Conservation (phyloP, 371 early-diverging fungal genomes). For the Sanchytrium tribonematis region DNA sequence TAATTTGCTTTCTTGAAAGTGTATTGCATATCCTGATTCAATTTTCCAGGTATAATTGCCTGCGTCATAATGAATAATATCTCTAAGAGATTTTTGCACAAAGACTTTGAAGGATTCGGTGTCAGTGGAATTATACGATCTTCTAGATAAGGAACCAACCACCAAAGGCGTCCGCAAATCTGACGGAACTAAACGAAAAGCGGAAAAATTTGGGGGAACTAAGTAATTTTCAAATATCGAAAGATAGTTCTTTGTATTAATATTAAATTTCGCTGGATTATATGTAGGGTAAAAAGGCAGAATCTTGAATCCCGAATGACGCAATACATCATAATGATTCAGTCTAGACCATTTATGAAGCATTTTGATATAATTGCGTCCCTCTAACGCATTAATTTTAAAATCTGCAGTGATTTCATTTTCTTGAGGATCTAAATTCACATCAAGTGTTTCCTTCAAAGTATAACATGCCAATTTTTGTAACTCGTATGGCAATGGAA, state of each 20-base stretch:
- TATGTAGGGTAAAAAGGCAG: background rate
- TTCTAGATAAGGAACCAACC: background rate
- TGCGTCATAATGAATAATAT: background rate
- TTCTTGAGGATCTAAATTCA: background rate
- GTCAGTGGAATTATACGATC: background rate
- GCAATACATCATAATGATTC: background rate
- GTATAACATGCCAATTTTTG: background rate
- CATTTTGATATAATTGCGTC: background rate
- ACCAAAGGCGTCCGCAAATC: background rate
- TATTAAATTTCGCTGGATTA: background rate
- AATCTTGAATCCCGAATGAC: background rate
- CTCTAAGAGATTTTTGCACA: background rate
- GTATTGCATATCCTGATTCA: background rate
- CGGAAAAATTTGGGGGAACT: background rate
- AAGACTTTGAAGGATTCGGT: background rate
- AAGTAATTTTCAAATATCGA: background rate
- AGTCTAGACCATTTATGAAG: background rate
- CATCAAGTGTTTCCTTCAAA: background rate
- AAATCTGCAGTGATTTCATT: background rate
- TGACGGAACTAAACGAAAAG: background rate
- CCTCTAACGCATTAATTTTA: background rate
- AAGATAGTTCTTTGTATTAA: background rate
- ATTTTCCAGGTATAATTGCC: background rate
- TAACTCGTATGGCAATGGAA: background rate
- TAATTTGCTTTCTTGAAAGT: background rate